Base-by-base conservation (phyloP, 306 rosid genomes). In the Senna siamea region DNA sequence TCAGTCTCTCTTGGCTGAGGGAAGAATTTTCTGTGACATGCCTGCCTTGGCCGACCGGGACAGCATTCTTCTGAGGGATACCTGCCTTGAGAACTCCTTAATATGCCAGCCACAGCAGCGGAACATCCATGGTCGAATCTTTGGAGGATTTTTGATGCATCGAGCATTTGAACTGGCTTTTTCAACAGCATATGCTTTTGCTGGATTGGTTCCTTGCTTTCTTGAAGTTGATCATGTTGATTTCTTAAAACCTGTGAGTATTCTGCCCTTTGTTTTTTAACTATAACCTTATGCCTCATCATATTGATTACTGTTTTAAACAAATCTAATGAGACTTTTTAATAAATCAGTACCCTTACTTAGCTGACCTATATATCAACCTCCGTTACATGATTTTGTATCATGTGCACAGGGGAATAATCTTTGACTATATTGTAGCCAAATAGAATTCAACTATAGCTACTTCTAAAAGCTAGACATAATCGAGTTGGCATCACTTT, bases 101-200 rank as follows among this genome's bases (percentile, higher is more conserved):
- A 80, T 94, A 64, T 94, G 99, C 86, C 97, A 92, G 58, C 96
- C 99, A 10, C 99, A 94, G 68, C 99, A 92, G 72, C 89, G 96
- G 82, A 94, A 94, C 81, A 88, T 94, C 46, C 87, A 89, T 66
- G 99, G 99, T 73, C 87, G 96, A 76, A 89, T 94, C 77, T 94
- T 94, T 8, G 99, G 99, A 79, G 97, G 99, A 43, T 92, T 94
- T 81, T 69, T 94, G 82, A 89, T 94, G 99, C 96, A 94, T 75
- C 85, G 92, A 34, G 99, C 99, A 9, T 90, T 87, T 72, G 99
- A 92, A 72, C 82, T 92, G 87, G 98, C 99, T 58, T 92, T 94
- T 85, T 87, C 99, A 17, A 92, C 99, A 0, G 87, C 99, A 55
- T 94, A 92, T 86, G 84, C 87, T 68, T 94, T 94, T 82, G 96